Evolutionary conservation across 805 yeast species (phyloP).

Genomic region (Candida khao-thaluensis): DNA sequence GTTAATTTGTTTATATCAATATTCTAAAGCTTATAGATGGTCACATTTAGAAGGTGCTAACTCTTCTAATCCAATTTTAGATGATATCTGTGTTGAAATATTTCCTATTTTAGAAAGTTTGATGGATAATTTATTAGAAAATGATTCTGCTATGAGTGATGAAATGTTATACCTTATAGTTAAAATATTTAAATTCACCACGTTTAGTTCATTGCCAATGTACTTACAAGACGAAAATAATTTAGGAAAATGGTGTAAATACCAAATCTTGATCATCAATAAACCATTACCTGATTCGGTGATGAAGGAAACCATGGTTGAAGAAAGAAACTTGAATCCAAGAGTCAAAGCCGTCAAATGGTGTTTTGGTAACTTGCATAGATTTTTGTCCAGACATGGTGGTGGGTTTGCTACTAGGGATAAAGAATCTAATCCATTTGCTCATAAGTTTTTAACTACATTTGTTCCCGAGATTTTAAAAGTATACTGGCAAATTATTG

Average conservation of each 20-base stretch:
- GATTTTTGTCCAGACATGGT: conserved; percentile 43
- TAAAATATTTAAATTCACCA: conserved; percentile 41
- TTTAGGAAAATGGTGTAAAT: conserved; percentile 42
- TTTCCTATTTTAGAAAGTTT: conserved; percentile 39
- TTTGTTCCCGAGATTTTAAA: conserved; percentile 44
- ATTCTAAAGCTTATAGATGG: conserved; percentile 42
- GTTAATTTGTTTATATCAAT: conserved; percentile 39
- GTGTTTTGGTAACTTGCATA: conserved; percentile 44
- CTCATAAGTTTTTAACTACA: conserved; percentile 28
- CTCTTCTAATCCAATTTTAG: conserved; percentile 37
- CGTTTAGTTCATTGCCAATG: conserved; percentile 36
- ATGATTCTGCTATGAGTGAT: conserved; percentile 22
- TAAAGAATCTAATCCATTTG: conserved; percentile 29
- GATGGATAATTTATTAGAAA: conserved; percentile 25
- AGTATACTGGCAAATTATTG: conserved; percentile 44
- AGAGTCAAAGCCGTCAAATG: conserved; percentile 43
- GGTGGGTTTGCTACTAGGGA: conserved; percentile 39
- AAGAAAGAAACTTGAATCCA: conserved; percentile 38
- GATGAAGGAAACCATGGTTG: conserved; percentile 30
- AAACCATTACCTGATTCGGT: conserved; percentile 38
- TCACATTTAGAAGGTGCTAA: conserved; percentile 45
- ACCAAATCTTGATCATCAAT: conserved; percentile 37
- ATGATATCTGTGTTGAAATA: conserved; percentile 32
- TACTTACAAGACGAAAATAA: conserved; percentile 36
- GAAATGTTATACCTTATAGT: conserved; percentile 41